Evolutionary conservation across 805 yeast genomes (phyloP), one percentile per base, ranked within the genome.

Genomic region (Ogataea wickerhamii): DNA sequence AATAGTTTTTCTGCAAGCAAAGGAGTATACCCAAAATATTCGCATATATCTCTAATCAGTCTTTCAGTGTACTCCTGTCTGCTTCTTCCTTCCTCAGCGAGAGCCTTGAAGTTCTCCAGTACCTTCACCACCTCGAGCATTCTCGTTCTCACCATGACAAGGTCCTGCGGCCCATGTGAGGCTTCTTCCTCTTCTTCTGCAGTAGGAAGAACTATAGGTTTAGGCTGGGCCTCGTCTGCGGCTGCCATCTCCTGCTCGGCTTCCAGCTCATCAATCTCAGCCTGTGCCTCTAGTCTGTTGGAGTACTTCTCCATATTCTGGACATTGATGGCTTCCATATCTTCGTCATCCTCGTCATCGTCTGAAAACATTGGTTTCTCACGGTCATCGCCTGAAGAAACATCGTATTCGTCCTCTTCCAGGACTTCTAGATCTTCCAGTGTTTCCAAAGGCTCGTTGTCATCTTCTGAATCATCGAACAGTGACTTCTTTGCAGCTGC

Each of bases 71-170:
- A 88, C 47, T 88, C 95, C 16, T 82, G 67, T 67, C 99, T 82
- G 33, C 91, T 80, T 58, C 77, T 79, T 11, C 95, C 96, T 52
- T 79, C 89, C 60, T 88, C 95, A 6, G 87, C 82, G 53, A 87
- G 58, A 36, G 69, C 82, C 57, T 79, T 80, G 68, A 91, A 87
- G 63, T 91, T 87, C 62, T 91, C 97, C 52, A 93, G 74, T 13
- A 91, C 96, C 60, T 89, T 89, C 35, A 89, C 91, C 46, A 94
- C 78, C 67, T 93, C 98, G 51, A 91, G 79, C 84, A 93, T 91
- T 67, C 98, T 80, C 14, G 96, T 87, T 65, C 98, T 80, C 6
- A 86, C 74, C 52, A 85, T 71, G 6, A 88, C 85, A 34, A 89
- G 72, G 59, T 88, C 95, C 49, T 80, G 79, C 32, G 87, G 82